phyloP scores from a whole-genome alignment of 352 stramenopile species.

The Phytophthora multivora region DNA sequence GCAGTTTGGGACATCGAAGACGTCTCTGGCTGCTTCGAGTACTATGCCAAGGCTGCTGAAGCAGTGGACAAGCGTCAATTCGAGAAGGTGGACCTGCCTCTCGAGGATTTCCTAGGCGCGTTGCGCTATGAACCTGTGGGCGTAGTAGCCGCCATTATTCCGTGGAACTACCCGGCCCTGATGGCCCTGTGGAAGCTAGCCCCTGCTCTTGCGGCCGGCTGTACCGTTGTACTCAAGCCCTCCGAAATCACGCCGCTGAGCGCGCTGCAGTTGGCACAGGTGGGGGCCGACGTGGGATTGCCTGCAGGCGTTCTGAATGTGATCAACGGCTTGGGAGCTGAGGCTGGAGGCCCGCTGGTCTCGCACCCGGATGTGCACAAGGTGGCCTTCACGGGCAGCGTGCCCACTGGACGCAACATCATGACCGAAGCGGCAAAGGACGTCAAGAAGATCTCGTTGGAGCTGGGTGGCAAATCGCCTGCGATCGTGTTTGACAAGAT shows the following conservation, averaged over 20 bases:
- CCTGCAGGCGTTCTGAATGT: slow-evolving; percentile 72
- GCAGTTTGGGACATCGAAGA: slow-evolving; percentile 77
- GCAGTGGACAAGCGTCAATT: slow-evolving; percentile 48
- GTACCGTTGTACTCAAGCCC: slow-evolving; percentile 66
- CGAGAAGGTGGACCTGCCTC: slow-evolving; percentile 47
- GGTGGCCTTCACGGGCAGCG: slow-evolving; percentile 35
- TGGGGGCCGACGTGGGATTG: slow-evolving; percentile 65
- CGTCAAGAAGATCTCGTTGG: slow-evolving; percentile 38
- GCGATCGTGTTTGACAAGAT: slow-evolving; percentile 83
- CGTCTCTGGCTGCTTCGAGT: slow-evolving; percentile 51
- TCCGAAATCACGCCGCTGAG: slow-evolving; percentile 93
- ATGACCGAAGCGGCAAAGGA: slow-evolving; percentile 24
- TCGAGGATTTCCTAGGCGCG: slow-evolving; percentile 51
- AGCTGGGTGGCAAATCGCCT: slow-evolving; percentile 87
- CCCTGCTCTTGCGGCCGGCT: slow-evolving; percentile 92
- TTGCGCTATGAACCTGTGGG: slow-evolving; percentile 74
- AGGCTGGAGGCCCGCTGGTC: slow-evolving; percentile 69
- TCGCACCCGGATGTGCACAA: slow-evolving; percentile 49
- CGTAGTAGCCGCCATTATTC: slow-evolving; percentile 69
- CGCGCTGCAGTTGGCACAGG: slow-evolving; percentile 71
- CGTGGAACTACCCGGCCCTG: slow-evolving; percentile 42
- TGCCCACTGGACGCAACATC: slow-evolving; percentile 25
- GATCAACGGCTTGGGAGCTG: slow-evolving; percentile 60
- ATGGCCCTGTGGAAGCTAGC: slow-evolving; percentile 83
- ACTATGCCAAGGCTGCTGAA: slow-evolving; percentile 31